Conservation (phyloP, 148 eudicot genomes). For the Dianthus caryophyllus region DNA sequence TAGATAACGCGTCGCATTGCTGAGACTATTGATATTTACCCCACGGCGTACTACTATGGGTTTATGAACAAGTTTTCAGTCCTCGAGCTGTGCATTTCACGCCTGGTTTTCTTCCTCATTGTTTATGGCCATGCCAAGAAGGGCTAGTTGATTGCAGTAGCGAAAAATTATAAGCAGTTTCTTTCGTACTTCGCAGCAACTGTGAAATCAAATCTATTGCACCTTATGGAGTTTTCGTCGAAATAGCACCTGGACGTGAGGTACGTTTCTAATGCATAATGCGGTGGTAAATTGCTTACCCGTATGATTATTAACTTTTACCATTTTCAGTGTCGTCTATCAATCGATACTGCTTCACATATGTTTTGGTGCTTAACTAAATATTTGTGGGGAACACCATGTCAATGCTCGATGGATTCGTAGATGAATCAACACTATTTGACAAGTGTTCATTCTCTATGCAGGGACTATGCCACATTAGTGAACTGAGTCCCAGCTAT, state of each 20-base stretch:
- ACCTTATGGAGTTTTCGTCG: conserved; percentile 87
- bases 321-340: neutral
- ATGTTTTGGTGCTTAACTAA: neutral
- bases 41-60: no score
- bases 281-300: no score
- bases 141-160: neutral
- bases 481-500: conserved; percentile 81
- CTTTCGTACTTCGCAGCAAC: conserved; percentile 43
- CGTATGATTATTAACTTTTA: neutral
- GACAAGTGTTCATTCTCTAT: conserved; percentile 9
- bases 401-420: neutral
- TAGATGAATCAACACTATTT: no score
- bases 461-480: conserved; percentile 99
- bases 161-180: neutral
- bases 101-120: neutral
- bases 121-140: neutral
- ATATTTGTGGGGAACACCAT: neutral
- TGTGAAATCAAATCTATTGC: conserved; percentile 81
- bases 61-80: neutral
- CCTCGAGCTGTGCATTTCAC: neutral
- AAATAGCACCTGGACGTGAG: conserved; percentile 96
- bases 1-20: no score
- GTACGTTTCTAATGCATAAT: conserved; percentile 25
- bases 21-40: no score
- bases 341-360: neutral